Conservation (phyloP, 73 alveolate species). For the Paramecium biaurelia region DNA sequence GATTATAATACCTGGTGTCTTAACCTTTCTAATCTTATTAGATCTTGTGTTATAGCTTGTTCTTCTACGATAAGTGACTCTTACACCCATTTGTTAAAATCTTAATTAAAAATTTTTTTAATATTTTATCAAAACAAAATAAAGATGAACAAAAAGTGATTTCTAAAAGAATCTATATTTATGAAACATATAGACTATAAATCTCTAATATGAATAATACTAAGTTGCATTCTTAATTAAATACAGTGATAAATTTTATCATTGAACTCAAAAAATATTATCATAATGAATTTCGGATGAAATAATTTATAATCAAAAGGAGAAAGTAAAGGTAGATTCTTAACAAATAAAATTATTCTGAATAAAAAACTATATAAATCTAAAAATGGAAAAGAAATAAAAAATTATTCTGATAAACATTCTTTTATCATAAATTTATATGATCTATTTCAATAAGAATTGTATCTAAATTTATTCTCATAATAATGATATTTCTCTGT, state of each 20-base stretch:
- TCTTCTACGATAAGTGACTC: slow-evolving; percentile 67
- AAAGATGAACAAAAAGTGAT: background rate
- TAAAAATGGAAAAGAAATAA: too few relatives aligned
- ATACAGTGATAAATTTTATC: too few relatives aligned
- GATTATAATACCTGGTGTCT: slow-evolving; percentile 70
- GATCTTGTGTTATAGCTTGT: slow-evolving; percentile 65
- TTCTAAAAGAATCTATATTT: background rate
- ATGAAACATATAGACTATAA: background rate
- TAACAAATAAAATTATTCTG: too few relatives aligned
- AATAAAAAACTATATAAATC: too few relatives aligned
- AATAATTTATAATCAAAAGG: too few relatives aligned
- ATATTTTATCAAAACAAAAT: background rate
- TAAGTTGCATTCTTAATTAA: too few relatives aligned
- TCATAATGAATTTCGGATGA: too few relatives aligned
- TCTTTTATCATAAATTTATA: background rate
- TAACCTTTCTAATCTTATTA: slow-evolving; percentile 62
- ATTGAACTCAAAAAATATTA: too few relatives aligned
- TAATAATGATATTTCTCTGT: background rate
- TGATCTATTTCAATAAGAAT: background rate
- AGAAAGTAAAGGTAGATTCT: too few relatives aligned
- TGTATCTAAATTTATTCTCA: background rate
- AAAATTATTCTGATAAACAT: too few relatives aligned
- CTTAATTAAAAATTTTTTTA: slow-evolving; percentile 21
- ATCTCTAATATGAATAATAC: too few relatives aligned
- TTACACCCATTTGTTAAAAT: slow-evolving; percentile 57